Conservation (phyloP, 345 rosid genomes). For the Melastoma malabathricum region DNA sequence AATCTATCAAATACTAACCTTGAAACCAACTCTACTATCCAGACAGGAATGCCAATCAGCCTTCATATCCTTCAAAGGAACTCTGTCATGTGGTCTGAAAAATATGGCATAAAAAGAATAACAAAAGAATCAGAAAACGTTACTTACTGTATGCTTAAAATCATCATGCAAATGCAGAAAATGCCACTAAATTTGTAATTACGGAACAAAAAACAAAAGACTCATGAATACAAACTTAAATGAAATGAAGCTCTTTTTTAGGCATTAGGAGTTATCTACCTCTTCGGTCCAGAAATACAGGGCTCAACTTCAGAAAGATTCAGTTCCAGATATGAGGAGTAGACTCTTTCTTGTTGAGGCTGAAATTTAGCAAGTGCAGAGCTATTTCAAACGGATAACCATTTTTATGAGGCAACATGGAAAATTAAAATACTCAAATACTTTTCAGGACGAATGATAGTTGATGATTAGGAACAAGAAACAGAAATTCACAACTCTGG, state of each 20-base stretch:
- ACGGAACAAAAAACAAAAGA: too few relatives aligned
- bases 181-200: too few relatives aligned
- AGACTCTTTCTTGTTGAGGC: slow-evolving; percentile 73
- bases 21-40: slow-evolving; percentile 79
- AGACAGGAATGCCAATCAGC: slow-evolving; percentile 98
- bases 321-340: slow-evolving; percentile 76
- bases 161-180: too few relatives aligned
- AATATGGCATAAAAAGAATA: not conserved
- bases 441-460: too few relatives aligned
- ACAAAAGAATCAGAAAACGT: not conserved
- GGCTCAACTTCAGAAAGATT: slow-evolving; percentile 77
- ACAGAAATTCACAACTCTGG: not conserved
- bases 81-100: slow-evolving; percentile 92
- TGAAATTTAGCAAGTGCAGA: slow-evolving; percentile 17
- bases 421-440: too few relatives aligned
- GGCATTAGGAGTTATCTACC: slow-evolving; percentile 27
- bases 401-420: too few relatives aligned
- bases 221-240: too few relatives aligned
- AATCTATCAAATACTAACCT: slow-evolving; percentile 26
- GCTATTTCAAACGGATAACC: slow-evolving; percentile 1
- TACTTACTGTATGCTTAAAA: not conserved
- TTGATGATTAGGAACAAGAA: too few relatives aligned
- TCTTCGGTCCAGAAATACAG: slow-evolving; percentile 93
- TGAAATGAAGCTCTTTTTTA: too few relatives aligned
- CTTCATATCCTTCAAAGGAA: slow-evolving; percentile 85